phyloP scores from a whole-genome alignment of 768 basidiomycete genomes.

The Daedaleopsis nitida region DNA sequence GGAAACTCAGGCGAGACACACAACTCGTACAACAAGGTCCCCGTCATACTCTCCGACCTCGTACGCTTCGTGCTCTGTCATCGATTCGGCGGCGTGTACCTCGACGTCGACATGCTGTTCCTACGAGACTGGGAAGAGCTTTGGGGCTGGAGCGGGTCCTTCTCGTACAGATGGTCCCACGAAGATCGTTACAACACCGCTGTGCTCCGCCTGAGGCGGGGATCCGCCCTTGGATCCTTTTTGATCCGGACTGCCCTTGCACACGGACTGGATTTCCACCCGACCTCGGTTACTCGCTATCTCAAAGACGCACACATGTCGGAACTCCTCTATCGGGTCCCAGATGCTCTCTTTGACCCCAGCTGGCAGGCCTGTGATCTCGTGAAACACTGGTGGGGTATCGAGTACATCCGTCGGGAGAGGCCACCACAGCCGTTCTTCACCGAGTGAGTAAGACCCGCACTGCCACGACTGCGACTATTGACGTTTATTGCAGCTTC shows the following conservation, averaged over 20 bases:
- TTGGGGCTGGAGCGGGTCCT: slow-evolving; percentile 95
- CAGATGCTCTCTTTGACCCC: slow-evolving; percentile 95
- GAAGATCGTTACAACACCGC: slow-evolving; percentile 95
- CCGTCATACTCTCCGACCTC: slow-evolving; percentile 95
- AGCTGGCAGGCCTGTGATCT: slow-evolving; percentile 95
- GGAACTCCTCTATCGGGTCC: slow-evolving; percentile 79
- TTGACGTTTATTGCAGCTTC: slow-evolving; percentile 53
- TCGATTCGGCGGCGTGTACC: slow-evolving; percentile 93
- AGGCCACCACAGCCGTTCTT: slow-evolving; percentile 95
- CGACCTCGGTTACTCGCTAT: slow-evolving; percentile 91
- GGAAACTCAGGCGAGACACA: slow-evolving; percentile 18
- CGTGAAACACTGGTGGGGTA: slow-evolving; percentile 1
- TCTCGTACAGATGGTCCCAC: slow-evolving; percentile 97
- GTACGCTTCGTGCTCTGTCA: slow-evolving; percentile 97
- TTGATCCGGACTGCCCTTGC: slow-evolving; percentile 94
- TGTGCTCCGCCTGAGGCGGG: slow-evolving; percentile 90
- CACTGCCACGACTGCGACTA: not conserved
- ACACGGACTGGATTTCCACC: slow-evolving; percentile 95
- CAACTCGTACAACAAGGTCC: slow-evolving; percentile 78
- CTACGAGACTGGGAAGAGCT: slow-evolving; percentile 98
- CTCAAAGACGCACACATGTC: slow-evolving; percentile 87
- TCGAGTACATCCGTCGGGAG: slow-evolving; percentile 69
- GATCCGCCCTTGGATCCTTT: slow-evolving; percentile 91
- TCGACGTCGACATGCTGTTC: slow-evolving; percentile 96
- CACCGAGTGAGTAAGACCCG: slow-evolving; percentile 58